A percentile compares a stretch with the other conserved stretches of the same genome.
These are phyloP conservation scores for Mycena rosella DNA, from an alignment of 768 basidiomycete genomes.

Conservation along the genomic window DNA sequence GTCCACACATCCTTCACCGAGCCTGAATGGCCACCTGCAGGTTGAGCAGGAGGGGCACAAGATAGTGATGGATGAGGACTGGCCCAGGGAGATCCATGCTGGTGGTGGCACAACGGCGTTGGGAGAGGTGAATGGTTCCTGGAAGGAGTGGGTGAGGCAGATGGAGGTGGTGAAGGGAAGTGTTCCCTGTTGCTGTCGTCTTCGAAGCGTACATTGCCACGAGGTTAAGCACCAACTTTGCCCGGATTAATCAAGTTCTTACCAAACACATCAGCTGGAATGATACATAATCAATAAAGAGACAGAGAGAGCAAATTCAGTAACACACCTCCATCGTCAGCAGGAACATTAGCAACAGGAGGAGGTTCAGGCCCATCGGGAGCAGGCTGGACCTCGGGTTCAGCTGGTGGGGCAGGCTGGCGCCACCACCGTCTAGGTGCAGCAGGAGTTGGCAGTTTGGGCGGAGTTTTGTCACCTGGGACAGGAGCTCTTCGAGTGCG, in stretches of 20 bases:
- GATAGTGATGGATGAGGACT: slow-evolving; percentile 9
- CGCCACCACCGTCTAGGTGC: neutral
- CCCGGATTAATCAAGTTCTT: neutral
- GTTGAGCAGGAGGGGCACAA: neutral
- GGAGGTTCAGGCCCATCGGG: neutral
- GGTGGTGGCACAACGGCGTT: neutral
- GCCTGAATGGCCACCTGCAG: slow-evolving; percentile 5
- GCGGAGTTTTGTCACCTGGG: slow-evolving; percentile 15
- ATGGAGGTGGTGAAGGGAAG: slow-evolving; percentile 7
- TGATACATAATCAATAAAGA: neutral
- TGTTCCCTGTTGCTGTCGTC: neutral
- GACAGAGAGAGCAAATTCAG: neutral
- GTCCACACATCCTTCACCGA: slow-evolving; percentile 16
- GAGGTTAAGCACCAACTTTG: neutral
- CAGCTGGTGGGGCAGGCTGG: neutral
- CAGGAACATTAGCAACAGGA: neutral
- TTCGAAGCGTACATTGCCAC: slow-evolving; percentile 3
- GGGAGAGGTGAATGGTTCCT: neutral
- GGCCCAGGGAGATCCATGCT: slow-evolving; percentile 19
- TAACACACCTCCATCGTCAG: neutral
- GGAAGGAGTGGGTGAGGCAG: neutral
- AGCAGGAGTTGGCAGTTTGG: neutral
- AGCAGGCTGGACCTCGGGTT: neutral
- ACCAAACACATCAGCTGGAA: too few relatives aligned
- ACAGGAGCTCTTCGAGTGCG: slow-evolving; percentile 8